phyloP scores from a whole-genome alignment of 2,329 filamentous ascomycete species.

The Golovinomyces cichoracearum region DNA sequence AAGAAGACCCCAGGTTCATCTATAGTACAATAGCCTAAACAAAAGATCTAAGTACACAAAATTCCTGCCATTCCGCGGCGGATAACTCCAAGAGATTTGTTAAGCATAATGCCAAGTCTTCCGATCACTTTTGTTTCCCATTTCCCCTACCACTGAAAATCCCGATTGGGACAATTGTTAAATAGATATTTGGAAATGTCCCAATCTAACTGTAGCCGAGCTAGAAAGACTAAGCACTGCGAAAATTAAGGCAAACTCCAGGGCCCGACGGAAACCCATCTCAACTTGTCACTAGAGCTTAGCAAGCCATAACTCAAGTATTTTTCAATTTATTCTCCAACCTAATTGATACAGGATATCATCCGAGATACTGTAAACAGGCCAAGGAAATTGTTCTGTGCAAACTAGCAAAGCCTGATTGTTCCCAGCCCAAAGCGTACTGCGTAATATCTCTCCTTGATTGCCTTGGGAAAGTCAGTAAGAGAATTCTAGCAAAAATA shows the following conservation, averaged over 20 bases:
- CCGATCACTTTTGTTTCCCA: not conserved
- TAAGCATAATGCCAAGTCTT: not conserved
- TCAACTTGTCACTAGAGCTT: not conserved
- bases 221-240: not conserved
- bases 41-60: not conserved
- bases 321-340: not conserved
- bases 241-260: not conserved
- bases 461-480: not conserved
- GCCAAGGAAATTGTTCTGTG: not conserved
- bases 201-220: not conserved
- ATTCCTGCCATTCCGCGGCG: not conserved
- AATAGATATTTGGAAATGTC: not conserved
- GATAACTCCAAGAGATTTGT: not conserved
- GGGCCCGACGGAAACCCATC: not conserved
- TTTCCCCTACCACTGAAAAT: not conserved
- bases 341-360: not conserved
- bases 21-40: not conserved
- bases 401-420: not conserved
- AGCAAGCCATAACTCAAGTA: not conserved
- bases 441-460: conserved; percentile 1
- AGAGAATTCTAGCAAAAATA: not conserved
- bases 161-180: not conserved
- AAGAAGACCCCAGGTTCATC: not conserved
- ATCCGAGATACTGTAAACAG: not conserved
- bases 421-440: not conserved